Percentiles rank a stretch among this genome's conserved stretches.
phyloP scores from a whole-genome alignment of 2,329 filamentous ascomycete genomes.

The Ophiocordyceps sinensis region DNA sequence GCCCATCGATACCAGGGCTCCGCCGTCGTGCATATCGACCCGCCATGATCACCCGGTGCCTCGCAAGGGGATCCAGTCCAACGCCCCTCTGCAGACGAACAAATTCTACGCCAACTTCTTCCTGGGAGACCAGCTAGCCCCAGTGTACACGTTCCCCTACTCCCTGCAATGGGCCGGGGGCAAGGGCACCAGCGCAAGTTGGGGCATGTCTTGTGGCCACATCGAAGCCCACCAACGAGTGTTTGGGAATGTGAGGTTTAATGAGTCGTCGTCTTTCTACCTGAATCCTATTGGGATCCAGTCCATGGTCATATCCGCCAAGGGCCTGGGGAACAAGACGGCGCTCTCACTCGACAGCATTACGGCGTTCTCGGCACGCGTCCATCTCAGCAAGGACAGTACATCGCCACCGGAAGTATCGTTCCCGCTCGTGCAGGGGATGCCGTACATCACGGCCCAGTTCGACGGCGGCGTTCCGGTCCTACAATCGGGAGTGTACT shows the following conservation, averaged over 20 bases:
- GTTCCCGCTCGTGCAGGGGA: constrained; percentile 79
- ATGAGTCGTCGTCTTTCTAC: constrained; percentile 55
- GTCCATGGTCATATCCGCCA: constrained; percentile 65
- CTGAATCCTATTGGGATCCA: constrained; percentile 72
- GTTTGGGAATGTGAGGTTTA: constrained; percentile 42
- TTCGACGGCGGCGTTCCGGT: constrained; percentile 58
- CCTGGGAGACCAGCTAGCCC: constrained; percentile 53
- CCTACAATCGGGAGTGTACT: constrained; percentile 62
- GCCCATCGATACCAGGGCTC: constrained; percentile 38
- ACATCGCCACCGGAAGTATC: constrained; percentile 46
- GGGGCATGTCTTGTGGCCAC: constrained; percentile 67
- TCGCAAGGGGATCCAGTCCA: constrained; percentile 32
- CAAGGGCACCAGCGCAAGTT: constrained; percentile 47
- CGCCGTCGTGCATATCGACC: constrained; percentile 30
- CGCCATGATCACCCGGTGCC: constrained; percentile 44
- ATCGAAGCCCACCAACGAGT: constrained; percentile 52
- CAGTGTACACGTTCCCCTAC: constrained; percentile 66
- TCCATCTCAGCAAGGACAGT: constrained; percentile 47
- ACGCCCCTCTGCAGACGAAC: constrained; percentile 52
- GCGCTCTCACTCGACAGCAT: constrained; percentile 36
- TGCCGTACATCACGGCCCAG: constrained; percentile 69
- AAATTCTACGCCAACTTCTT: constrained; percentile 76
- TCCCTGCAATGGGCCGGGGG: constrained; percentile 54
- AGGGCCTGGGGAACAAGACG: constrained; percentile 51
- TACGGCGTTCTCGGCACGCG: constrained; percentile 47